These are phyloP conservation scores for Chaetomiaceae sp. DNA, from an alignment of 2,329 filamentous ascomycete genomes.

Conservation along the genomic window DNA sequence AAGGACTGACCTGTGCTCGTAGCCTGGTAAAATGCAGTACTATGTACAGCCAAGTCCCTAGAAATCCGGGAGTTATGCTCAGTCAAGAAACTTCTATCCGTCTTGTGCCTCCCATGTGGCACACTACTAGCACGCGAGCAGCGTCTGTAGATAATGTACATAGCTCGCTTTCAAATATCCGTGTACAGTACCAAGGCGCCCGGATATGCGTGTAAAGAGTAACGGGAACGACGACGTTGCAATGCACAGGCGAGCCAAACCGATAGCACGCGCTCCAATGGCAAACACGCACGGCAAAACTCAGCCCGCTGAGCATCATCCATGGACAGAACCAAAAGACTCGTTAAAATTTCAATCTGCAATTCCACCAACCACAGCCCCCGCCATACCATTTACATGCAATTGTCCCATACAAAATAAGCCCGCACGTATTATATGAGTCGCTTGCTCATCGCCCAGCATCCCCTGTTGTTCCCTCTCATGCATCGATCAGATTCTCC, in stretches of 20 bases:
- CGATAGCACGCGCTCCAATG: constrained; percentile 6
- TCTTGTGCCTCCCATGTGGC: too few species aligned
- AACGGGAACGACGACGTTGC: too few species aligned
- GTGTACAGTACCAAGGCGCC: too few species aligned
- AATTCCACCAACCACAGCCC: constrained; percentile 17
- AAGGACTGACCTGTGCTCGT: too few species aligned
- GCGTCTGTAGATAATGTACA: too few species aligned
- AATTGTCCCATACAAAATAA: constrained; percentile 14
- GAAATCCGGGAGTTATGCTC: too few species aligned
- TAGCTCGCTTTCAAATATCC: too few species aligned
- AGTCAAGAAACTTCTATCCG: too few species aligned
- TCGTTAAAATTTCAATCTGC: constrained; percentile 26
- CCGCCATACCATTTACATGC: constrained; percentile 23
- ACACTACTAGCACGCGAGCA: too few species aligned
- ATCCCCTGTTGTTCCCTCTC: constrained; percentile 1
- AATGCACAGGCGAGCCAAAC: not conserved
- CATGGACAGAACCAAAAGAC: not conserved
- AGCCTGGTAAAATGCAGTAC: too few species aligned
- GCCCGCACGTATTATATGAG: not conserved
- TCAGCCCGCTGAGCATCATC: not conserved
- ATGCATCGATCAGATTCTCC: constrained; percentile 38
- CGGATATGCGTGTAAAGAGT: too few species aligned
- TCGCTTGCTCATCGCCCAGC: not conserved
- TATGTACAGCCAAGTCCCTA: too few species aligned
- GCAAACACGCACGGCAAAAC: not conserved